Base-by-base conservation (phyloP, 2,329 filamentous ascomycete genomes). In the Ilyonectria mors-panacis region DNA sequence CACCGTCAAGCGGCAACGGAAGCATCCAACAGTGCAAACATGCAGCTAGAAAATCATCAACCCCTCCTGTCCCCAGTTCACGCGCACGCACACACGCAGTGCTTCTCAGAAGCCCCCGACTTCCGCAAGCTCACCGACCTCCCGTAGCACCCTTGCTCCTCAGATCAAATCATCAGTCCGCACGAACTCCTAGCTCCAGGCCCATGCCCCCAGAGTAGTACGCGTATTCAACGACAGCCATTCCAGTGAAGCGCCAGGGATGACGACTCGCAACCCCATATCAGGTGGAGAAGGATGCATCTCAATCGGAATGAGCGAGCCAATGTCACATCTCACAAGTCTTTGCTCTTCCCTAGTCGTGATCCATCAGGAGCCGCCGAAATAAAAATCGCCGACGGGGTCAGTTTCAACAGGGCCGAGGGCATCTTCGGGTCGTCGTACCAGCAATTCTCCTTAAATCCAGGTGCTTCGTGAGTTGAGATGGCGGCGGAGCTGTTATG, bases 121-220 rank as follows among this genome's bases (percentile, higher is more conserved):
- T 51, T 65, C 57, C 63, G 51, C 19, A 42, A 37, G 13, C 44
- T 61, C 57, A 65, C 63, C 57, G 63, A 65, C 57, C 63, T 61
- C 39, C 63, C 57, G 57, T 35, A 28, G 44, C 12, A 56, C n/a
- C 57, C 63, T 53, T 56, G 56, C 44, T 17, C 45, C 30, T 33
- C 30, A 23, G n/a, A 23, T 59, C 62, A 55, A 57, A 59, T 48
- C 56, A 55, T 23, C 55, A 50, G 10, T 35, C n/a, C 42, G 19
- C 30, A 58, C 44, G 56, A 26, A 45, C 9, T 19, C 45, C 23
- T 44, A 35, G 21, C 21, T 37, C 35, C 30, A 15, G 30, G 35
- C 54, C 57, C 37, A 53, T 60, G 44, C 13, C 45, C 45, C 51
- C 23, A 37, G 6, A 37, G 12, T 50, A 50, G 50, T 60, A 65